Percentiles rank a stretch among this genome's conserved stretches.
phyloP scores from a whole-genome alignment of 495 filamentous ascomycete genomes.

The Stereocaulon alpinum region DNA sequence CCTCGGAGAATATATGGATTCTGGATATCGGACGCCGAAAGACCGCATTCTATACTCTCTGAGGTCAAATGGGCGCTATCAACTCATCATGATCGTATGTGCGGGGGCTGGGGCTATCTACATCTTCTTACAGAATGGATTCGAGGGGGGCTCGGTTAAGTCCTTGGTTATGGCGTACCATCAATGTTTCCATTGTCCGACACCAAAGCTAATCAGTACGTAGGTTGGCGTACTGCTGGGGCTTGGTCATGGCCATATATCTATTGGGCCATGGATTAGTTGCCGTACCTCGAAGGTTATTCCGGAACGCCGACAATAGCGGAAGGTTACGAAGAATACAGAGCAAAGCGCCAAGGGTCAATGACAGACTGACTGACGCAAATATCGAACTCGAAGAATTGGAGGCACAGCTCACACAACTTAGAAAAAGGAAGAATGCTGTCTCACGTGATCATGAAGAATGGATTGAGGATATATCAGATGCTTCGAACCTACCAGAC shows the following conservation, averaged over 20 bases:
- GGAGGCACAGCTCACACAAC: conserved; percentile 65
- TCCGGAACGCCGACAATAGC: conserved; percentile 64
- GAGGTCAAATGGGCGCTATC: conserved; percentile 76
- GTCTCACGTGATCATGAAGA: conserved; percentile 74
- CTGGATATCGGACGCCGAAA: conserved; percentile 79
- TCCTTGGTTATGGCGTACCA: conserved; percentile 66
- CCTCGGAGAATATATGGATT: conserved; percentile 85
- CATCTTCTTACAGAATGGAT: conserved; percentile 67
- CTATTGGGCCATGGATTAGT: conserved; percentile 96
- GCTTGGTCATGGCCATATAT: conserved; percentile 81
- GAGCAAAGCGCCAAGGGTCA: conserved; percentile 62
- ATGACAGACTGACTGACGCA: conserved; percentile 83
- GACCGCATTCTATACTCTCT: conserved; percentile 73
- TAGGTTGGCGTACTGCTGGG: conserved; percentile 79
- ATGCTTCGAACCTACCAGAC: conserved; percentile 59
- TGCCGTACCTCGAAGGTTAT: conserved; percentile 71
- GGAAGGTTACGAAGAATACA: conserved; percentile 64
- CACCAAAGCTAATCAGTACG: neutral
- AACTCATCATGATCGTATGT: conserved; percentile 64
- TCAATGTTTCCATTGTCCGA: neutral
- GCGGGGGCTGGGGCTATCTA: conserved; percentile 69
- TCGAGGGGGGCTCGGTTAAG: conserved; percentile 56
- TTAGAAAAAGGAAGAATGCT: conserved; percentile 71
- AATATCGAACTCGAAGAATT: conserved; percentile 69
- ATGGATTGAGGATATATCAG: conserved; percentile 88